Evolutionary conservation across 176 grass and related monocot genomes (phyloP), one percentile per base, ranked within the genome.

Genomic region (Leersia perrieri): DNA sequence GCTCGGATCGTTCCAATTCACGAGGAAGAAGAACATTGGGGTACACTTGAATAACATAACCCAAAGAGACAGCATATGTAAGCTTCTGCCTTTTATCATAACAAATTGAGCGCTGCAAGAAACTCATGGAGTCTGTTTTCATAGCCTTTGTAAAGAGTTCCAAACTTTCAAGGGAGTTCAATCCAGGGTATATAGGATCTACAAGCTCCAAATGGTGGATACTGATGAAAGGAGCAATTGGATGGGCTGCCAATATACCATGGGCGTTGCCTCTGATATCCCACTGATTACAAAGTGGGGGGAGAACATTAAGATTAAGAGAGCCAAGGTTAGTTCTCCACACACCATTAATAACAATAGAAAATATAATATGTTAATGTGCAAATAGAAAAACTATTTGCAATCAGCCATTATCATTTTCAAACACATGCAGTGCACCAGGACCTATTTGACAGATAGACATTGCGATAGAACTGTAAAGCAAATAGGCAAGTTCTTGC

Each of bases 11-110:
- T 75, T 99, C 96, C 70, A 99, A 47, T 65, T 93, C 92, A 29
- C 72, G 82, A 70, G 96, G 96, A 77, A 89, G 90, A 83, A 99
- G 57, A 82, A 95, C 68, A 70, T 82, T 80, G 26, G 96, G 92
- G 72, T 94, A 99, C 53, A 99, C 88, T 89, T 99, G 92, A 86
- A 99, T 79, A 83, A 87, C 96, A 76, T 99, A 95, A 63, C 96
- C 96, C 79, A 90, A 35, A 34, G 96, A 93, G 45, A 99, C 75
- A 30, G 92, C 70, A 79, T 95, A 87, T 47, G 96, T 95, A 30
- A 93, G 82, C 84, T 87, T 95, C 72, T 86, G 75, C 8, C 13
- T 87, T 63, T 44, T 74, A 74, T 93, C 79, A 11, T 99, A 99
- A 81, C 87, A 93, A 85, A 99, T 79, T 65, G 96, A 86, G 25